Conservation (phyloP, 2,329 filamentous ascomycete genomes). For the Xylariaceae sp. region DNA sequence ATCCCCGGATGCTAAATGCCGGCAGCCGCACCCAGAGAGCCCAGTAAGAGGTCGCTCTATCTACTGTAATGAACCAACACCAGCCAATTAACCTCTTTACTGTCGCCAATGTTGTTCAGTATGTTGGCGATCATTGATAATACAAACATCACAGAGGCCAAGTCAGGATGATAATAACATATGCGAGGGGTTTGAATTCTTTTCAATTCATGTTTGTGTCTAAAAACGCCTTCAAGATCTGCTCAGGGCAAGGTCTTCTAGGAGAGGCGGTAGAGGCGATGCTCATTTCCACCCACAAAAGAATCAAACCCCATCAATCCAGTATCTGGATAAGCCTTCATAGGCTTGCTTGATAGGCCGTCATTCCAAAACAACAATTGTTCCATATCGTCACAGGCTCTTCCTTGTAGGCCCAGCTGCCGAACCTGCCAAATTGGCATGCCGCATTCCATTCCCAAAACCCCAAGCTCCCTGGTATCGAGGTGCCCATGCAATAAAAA, state of each 20-base stretch:
- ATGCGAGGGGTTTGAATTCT: constrained; percentile 31
- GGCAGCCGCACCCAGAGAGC: constrained; percentile 3
- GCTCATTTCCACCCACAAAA: constrained; percentile 31
- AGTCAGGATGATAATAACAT: background rate
- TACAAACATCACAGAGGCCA: too few species aligned
- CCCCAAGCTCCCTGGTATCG: constrained; percentile 36
- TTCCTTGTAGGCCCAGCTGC: constrained; percentile 19
- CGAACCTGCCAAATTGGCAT: constrained; percentile 21
- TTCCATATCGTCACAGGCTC: constrained; percentile 13
- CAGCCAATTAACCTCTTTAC: constrained; percentile 1
- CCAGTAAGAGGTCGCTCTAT: constrained; percentile 4
- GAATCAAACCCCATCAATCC: constrained; percentile 44
- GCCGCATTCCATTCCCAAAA: constrained; percentile 30
- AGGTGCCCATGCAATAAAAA: constrained; percentile 40
- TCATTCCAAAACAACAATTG: constrained; percentile 9
- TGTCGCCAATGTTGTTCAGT: background rate
- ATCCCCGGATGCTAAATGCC: constrained; percentile 19
- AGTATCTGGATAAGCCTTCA: constrained; percentile 33
- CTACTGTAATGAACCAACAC: background rate
- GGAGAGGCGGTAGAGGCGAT: constrained; percentile 30
- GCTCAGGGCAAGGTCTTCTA: constrained; percentile 16
- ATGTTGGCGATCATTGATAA: too few species aligned
- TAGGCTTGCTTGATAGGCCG: constrained; percentile 26
- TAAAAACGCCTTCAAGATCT: constrained; percentile 18
- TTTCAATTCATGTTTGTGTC: constrained; percentile 27